These are phyloP conservation scores for Colletotrichum sp. DNA, from an alignment of 2,329 filamentous ascomycete species.

Conservation along the genomic window DNA sequence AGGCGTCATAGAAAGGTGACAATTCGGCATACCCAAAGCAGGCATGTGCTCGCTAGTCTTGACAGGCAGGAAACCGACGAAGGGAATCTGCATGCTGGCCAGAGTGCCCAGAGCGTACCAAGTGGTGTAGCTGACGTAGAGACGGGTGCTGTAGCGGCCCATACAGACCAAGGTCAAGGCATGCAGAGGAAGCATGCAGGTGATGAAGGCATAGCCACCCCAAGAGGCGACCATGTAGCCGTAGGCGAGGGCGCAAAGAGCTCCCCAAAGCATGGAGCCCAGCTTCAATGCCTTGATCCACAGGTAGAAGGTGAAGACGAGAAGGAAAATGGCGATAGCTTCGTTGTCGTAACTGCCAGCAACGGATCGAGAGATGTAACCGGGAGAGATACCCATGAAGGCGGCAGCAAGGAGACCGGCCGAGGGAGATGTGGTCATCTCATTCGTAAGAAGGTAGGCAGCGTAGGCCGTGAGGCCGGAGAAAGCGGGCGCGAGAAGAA, in stretches of 20 bases:
- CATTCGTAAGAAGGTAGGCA: constrained; percentile 92
- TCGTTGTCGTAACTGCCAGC: constrained; percentile 99
- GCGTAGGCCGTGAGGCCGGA: constrained; percentile 93
- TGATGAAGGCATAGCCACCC: constrained; percentile 99
- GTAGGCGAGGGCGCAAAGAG: constrained; percentile 93
- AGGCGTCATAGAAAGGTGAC: not conserved
- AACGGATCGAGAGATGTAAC: constrained; percentile 97
- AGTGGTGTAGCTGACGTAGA: constrained; percentile 97
- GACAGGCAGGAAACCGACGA: constrained; percentile 96
- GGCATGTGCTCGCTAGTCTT: constrained; percentile 99
- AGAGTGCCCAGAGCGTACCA: constrained; percentile 97
- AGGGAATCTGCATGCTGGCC: constrained; percentile 99
- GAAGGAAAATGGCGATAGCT: constrained; percentile 97
- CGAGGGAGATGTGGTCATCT: constrained; percentile 95
- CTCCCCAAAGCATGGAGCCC: constrained; percentile 96
- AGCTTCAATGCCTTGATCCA: constrained; percentile 99
- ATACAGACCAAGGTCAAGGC: constrained; percentile 94
- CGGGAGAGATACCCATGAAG: constrained; percentile 97
- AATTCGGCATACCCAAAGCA: constrained; percentile 72
- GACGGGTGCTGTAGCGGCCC: constrained; percentile 91
- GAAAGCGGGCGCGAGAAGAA: constrained; percentile 91
- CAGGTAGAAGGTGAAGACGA: constrained; percentile 97
- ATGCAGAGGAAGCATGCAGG: constrained; percentile 93
- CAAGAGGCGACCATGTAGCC: constrained; percentile 99
- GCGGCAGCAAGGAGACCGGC: constrained; percentile 91